Evolutionary conservation across 768 basidiomycete genomes (phyloP).

Genomic region (Paxillus ammoniavirescens): DNA sequence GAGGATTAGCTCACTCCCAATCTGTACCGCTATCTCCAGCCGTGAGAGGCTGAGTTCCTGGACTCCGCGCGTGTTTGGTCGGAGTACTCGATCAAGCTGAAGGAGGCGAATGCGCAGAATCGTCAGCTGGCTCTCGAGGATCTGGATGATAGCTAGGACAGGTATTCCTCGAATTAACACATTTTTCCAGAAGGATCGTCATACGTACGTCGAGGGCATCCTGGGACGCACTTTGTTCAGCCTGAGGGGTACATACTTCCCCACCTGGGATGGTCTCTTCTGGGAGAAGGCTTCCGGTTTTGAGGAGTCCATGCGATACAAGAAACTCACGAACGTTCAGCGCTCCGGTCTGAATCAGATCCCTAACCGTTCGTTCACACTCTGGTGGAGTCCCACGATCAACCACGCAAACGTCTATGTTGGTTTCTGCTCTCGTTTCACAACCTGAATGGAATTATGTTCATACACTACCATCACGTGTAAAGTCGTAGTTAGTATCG

Average conservation of each 20-base stretch:
- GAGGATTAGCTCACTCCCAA: constrained; percentile 96
- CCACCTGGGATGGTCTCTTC: constrained; percentile 97
- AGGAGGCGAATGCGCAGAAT: constrained; percentile 99
- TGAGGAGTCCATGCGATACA: constrained; percentile 94
- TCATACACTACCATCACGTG: too few relatives aligned
- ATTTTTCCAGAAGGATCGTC: constrained; percentile 97
- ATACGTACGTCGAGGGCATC: constrained; percentile 94
- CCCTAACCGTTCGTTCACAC: constrained; percentile 97
- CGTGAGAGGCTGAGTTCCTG: constrained; percentile 96
- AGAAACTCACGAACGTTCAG: constrained; percentile 97
- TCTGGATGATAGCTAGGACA: constrained; percentile 96
- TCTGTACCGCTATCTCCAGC: constrained; percentile 93
- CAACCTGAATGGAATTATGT: too few relatives aligned
- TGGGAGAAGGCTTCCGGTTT: constrained; percentile 99
- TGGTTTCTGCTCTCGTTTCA: constrained; percentile 61
- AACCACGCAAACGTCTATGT: constrained; percentile 98
- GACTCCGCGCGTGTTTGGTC: constrained; percentile 99
- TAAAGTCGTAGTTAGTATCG: too few relatives aligned
- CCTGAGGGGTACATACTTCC: constrained; percentile 98
- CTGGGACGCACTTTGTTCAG: constrained; percentile 95
- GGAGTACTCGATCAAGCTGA: constrained; percentile 99
- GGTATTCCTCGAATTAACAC: constrained; percentile 99
- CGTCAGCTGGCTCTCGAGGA: constrained; percentile 95
- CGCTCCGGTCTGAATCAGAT: constrained; percentile 97
- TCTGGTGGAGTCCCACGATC: constrained; percentile 99